These are phyloP conservation scores for Haberlea rhodopensis DNA, from an alignment of 257 asterid genomes.

Conservation along the genomic window DNA sequence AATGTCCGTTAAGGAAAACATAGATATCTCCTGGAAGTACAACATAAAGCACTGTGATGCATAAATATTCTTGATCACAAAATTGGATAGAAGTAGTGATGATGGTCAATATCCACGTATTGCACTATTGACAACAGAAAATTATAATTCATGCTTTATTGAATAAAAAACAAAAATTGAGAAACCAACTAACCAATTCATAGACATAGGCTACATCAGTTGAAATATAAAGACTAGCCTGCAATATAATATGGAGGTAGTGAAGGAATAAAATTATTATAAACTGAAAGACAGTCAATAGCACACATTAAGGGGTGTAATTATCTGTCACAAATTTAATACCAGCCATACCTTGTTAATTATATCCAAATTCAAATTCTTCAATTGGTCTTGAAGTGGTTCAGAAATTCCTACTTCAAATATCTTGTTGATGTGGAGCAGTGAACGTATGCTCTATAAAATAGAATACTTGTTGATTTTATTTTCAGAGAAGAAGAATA, in stretches of 20 bases:
- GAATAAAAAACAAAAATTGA: constrained; percentile 5
- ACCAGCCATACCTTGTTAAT: constrained; percentile 57
- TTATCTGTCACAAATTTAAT: neutral
- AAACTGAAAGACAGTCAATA: constrained; percentile 14
- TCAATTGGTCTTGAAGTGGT: constrained; percentile 64
- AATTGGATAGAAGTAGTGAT: constrained; percentile 17
- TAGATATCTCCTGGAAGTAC: neutral
- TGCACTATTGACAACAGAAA: neutral
- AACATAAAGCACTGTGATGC: neutral
- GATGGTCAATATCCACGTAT: constrained; percentile 17
- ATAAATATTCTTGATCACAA: too few relatives aligned
- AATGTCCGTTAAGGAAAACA: neutral
- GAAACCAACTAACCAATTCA: constrained; percentile 59
- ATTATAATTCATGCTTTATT: neutral
- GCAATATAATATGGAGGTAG: constrained; percentile 29
- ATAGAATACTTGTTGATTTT: constrained; percentile 15
- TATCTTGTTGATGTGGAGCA: constrained; percentile 85
- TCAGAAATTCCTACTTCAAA: constrained; percentile 90
- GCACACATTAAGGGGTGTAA: neutral
- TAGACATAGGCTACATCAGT: constrained; percentile 75
- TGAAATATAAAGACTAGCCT: constrained; percentile 73
- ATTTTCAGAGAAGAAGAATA: constrained; percentile 16
- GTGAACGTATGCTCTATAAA: constrained; percentile 74
- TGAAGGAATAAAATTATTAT: constrained; percentile 1
- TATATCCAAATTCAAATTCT: constrained; percentile 66